Evolutionary conservation across 768 basidiomycete species (phyloP), one percentile per base, ranked within the genome.

Genomic region (Boletus rufocinnamomeus): DNA sequence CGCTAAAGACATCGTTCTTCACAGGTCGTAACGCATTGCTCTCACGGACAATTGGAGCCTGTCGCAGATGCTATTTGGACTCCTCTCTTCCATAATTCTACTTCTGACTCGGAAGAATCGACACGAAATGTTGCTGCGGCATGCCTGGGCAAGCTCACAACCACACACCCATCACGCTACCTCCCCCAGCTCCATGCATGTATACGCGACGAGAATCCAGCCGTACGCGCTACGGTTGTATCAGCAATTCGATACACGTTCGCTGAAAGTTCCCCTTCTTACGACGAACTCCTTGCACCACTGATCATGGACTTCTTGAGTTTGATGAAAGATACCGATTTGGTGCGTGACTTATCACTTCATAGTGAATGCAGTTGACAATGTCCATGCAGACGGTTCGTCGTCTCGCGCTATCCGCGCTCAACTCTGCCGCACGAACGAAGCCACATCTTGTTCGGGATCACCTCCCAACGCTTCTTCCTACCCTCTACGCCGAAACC

Each of bases 61-160:
- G 85, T 96, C 44, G 95, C 96, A 1, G 94, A 98, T 57, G 75
- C 84, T 30, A 84, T 98, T 10, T 99, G 97, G 97, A 80, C 80
- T 2, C 95, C 96, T 4, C 81, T 99, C 16, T 96, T 98, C 70
- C 85, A 91, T 66, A 90, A 94, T 70, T 94, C 93, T 13, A 89
- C 92, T 59, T 70, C 70, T 3, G 88, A 86, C 60, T 83, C 90
- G 17, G 96, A 96, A 60, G 96, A 98, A 74, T 90, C 89, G 9
- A 90, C 93, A 1, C 80, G 95, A 50, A 98, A 97, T 69, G 93
- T 98, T 38, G 93, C 95, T 27, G 95, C 97, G 47, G 95, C 96
- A 3, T 98, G 95, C 70, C 82, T 99, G 19, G 97, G 97, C 35
- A 97, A 98, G 73, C 80, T 99, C 32, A 95, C 95, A 0, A 92